phyloP scores from a whole-genome alignment of 1,284 basidiomycete genomes.

The Sutorius eximius region DNA sequence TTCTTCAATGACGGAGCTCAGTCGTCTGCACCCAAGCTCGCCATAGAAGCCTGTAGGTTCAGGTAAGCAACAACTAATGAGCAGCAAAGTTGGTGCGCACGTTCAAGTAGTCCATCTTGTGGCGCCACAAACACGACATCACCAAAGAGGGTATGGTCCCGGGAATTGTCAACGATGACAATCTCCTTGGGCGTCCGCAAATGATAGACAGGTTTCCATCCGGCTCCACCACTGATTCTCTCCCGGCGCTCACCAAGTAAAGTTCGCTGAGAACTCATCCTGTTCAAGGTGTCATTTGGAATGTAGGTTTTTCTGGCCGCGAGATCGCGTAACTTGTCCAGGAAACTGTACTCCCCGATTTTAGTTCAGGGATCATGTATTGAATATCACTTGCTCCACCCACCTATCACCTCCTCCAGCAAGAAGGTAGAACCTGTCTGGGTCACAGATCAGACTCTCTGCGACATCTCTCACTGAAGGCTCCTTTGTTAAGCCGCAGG shows the following conservation, averaged over 20 bases:
- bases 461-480: slow-evolving; percentile 37
- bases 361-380: not conserved
- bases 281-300: slow-evolving; percentile 22
- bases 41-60: not conserved
- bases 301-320: not conserved
- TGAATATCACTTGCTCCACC: not conserved
- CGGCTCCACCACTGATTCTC: slow-evolving; percentile 51
- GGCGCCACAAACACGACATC: slow-evolving; percentile 77
- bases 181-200: slow-evolving; percentile 60
- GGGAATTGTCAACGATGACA: slow-evolving; percentile 75
- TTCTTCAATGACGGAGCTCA: slow-evolving; percentile 74
- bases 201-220: slow-evolving; percentile 54
- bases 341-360: not conserved
- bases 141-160: slow-evolving; percentile 72
- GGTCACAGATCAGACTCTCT: slow-evolving; percentile 39
- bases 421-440: slow-evolving; percentile 4
- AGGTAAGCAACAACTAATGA: not conserved
- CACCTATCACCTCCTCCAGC: slow-evolving; percentile 6
- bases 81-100: slow-evolving; percentile 32
- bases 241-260: slow-evolving; percentile 61
- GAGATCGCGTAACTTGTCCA: slow-evolving; percentile 4
- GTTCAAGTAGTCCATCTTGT: slow-evolving; percentile 47
- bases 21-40: slow-evolving; percentile 53
- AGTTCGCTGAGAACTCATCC: slow-evolving; percentile 70
- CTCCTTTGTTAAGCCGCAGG: slow-evolving; percentile 85